Base-by-base conservation (phyloP, 2,329 filamentous ascomycete species). In the Pseudocercospora ulei region DNA sequence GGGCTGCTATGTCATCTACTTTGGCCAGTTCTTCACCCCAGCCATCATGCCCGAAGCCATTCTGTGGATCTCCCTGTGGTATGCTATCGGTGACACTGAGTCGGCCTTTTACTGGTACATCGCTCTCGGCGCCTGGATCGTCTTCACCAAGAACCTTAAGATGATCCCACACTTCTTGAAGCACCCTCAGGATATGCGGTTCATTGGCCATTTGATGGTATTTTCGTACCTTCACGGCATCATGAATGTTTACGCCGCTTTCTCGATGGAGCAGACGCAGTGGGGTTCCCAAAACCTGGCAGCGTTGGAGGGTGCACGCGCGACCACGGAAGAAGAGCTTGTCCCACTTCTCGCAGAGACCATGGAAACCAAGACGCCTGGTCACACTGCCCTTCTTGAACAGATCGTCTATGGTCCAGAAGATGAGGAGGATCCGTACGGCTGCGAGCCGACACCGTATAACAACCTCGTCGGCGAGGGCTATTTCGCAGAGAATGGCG, bases 221-320 rank as follows among this genome's bases (percentile, higher is more conserved):
- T 80, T 78, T 51, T 70, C 63, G 1, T 80, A 78, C 48, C 56
- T 63, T 23, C 75, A 80, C 53, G 68, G 68, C 16, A 51, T 73
- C 1, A 64, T 79, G 48, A 79, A 78, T 59, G 17, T 76, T 0
- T 72, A 66, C 50, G 72, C 72, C 0, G 35, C 72, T 13, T 36
- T 73, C 3, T 80, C 75, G 5, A 48, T 57, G 41, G 47, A 48
- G 18, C 48, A 48, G 16, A 59, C 55, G 3, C 43, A 44, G 7
- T 61, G 58, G 58, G 56, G 56, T 5, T 43, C 40, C 8, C 49
- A 57, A 44, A 43, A 56, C 26, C 39, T 59, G 8, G 37, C 44
- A 8, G 30, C 39, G 19, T 45, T 56, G 5, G 47, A 49, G 29
- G 31, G 43, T 25, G 25, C 48, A 3, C 41, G 49, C 5, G 47